phyloP scores from a whole-genome alignment of 352 stramenopile species.

The Globisporangium irregulare region DNA sequence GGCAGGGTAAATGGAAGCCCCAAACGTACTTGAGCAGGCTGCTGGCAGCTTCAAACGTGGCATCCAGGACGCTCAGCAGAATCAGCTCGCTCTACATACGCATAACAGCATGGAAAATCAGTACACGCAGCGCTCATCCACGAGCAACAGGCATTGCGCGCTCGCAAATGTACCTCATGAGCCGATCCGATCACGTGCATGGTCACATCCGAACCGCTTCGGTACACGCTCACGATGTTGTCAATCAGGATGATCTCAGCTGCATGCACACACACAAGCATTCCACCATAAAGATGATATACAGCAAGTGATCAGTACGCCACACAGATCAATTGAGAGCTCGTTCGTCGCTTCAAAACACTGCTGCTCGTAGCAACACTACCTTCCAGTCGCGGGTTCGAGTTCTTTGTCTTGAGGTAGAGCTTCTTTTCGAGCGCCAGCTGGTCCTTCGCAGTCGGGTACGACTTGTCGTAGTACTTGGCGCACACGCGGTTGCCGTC shows the following conservation, averaged over 20 bases:
- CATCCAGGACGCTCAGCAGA: conserved; percentile 80
- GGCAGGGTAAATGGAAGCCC: neutral
- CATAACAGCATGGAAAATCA: neutral
- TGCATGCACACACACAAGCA: conserved; percentile 16
- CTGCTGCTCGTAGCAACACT: neutral
- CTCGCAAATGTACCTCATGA: conserved; percentile 48
- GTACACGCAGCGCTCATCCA: neutral
- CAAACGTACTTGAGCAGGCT: conserved; percentile 79
- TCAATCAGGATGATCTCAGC: conserved; percentile 89
- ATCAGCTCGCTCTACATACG: conserved; percentile 84
- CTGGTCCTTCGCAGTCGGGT: conserved; percentile 84
- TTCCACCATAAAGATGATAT: neutral
- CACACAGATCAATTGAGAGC: neutral
- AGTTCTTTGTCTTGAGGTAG: conserved; percentile 89
- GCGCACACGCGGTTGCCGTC: conserved; percentile 88
- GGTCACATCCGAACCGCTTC: conserved; percentile 80
- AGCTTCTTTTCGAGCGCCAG: conserved; percentile 89
- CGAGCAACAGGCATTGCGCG: neutral
- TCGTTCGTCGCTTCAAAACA: neutral
- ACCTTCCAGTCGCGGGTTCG: conserved; percentile 82
- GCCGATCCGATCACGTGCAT: conserved; percentile 88
- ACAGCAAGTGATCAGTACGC: neutral
- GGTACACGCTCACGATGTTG: conserved; percentile 90
- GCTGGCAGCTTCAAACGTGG: conserved; percentile 82
- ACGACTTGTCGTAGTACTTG: conserved; percentile 92